A percentile compares a stretch with the other conserved stretches of the same genome.
phyloP scores from a whole-genome alignment of 2,329 filamentous ascomycete genomes.

The Alternaria brassicae region DNA sequence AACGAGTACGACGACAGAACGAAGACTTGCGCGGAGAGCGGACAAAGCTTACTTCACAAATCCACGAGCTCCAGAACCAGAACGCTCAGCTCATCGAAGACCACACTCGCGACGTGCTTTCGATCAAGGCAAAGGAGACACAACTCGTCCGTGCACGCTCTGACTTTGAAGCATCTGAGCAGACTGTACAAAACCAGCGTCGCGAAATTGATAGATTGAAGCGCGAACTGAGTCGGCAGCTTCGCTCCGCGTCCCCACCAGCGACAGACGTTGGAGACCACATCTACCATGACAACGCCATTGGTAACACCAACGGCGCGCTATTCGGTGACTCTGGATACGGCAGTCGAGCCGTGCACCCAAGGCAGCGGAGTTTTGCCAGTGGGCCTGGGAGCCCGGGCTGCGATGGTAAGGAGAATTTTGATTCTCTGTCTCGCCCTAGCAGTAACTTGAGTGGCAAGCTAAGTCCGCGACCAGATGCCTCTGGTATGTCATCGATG shows the following conservation, averaged over 20 bases:
- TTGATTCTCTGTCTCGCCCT: constrained; percentile 46
- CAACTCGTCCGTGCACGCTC: constrained; percentile 90
- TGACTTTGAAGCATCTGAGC: constrained; percentile 87
- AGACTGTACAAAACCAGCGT: constrained; percentile 81
- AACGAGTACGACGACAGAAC: constrained; percentile 74
- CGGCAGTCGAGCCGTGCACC: constrained; percentile 52
- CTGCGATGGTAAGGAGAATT: constrained; percentile 59
- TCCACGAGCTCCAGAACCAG: constrained; percentile 94
- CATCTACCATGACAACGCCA: constrained; percentile 66
- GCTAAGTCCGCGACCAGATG: constrained; percentile 51
- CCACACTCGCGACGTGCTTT: constrained; percentile 91
- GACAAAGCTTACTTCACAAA: constrained; percentile 80
- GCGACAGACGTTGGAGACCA: constrained; percentile 54
- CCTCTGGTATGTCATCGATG: constrained; percentile 40
- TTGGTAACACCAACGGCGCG: constrained; percentile 59
- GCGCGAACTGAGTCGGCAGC: constrained; percentile 72
- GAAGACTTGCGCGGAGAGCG: constrained; percentile 86
- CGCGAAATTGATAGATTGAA: constrained; percentile 93
- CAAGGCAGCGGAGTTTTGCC: constrained; percentile 36
- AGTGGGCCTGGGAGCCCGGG: constrained; percentile 43
- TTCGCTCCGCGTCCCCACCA: constrained; percentile 63
- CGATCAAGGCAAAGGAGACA: constrained; percentile 98
- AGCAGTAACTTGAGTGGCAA: constrained; percentile 48
- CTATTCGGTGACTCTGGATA: constrained; percentile 44
- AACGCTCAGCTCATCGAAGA: constrained; percentile 97